Conservation (phyloP, 306 rosid genomes). For the cucumber (Cucumis sativus) region DNA sequence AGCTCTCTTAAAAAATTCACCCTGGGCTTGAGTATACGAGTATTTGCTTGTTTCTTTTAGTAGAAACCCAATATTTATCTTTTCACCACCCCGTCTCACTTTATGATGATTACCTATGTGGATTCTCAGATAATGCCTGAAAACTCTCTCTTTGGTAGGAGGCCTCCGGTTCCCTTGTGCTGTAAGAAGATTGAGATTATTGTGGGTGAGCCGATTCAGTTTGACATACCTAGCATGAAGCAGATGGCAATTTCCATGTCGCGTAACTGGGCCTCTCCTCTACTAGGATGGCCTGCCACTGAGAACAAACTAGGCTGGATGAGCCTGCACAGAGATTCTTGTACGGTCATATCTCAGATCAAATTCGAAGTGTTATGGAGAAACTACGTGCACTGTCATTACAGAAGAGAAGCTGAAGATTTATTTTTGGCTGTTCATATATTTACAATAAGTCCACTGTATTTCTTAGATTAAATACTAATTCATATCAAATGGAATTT, state of each 20-base stretch:
- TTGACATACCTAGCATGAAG: constrained; percentile 56
- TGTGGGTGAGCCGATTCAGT: constrained; percentile 72
- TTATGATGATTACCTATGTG: constrained; percentile 11
- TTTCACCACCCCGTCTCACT: constrained; percentile 17
- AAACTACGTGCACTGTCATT: constrained; percentile 21
- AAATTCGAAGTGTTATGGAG: constrained; percentile 61
- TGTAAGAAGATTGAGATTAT: constrained; percentile 52
- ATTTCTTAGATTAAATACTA: background rate
- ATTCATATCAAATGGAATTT: background rate
- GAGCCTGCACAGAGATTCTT: constrained; percentile 72
- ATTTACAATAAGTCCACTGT: background rate
- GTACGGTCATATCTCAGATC: constrained; percentile 49
- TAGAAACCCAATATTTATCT: background rate
- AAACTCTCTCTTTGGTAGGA: constrained; percentile 50
- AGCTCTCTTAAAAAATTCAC: background rate
- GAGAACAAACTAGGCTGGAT: constrained; percentile 35
- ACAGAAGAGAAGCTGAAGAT: constrained; percentile 18
- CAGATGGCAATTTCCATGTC: constrained; percentile 43
- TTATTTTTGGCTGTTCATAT: background rate
- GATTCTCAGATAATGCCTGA: constrained; percentile 78
- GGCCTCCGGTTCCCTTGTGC: constrained; percentile 67
- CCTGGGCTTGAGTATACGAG: background rate
- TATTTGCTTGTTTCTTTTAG: background rate
- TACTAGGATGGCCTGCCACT: constrained; percentile 48
- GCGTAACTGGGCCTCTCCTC: constrained; percentile 23